Percentiles rank a stretch among this genome's conserved stretches.
These are phyloP conservation scores for Rhododendron ferrugineum DNA, from an alignment of 148 eudicot genomes.

Conservation along the genomic window DNA sequence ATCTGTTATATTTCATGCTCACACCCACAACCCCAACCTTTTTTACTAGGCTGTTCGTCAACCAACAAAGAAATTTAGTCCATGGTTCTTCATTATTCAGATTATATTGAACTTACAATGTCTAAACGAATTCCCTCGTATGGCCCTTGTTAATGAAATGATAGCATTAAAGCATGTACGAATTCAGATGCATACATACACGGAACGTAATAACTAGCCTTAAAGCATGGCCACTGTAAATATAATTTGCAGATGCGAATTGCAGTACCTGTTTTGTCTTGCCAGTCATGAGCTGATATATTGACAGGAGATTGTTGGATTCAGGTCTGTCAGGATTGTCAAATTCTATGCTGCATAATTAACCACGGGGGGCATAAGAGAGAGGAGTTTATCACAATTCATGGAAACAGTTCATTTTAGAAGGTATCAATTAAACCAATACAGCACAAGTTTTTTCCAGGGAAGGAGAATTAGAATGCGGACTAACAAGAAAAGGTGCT, in stretches of 20 bases:
- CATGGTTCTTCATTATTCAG: not conserved
- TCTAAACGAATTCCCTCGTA: not conserved
- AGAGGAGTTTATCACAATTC: constrained; percentile 1
- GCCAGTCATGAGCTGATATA: constrained; percentile 86
- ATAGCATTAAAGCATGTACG: not conserved
- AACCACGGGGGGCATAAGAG: not conserved
- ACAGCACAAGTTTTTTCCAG: not conserved
- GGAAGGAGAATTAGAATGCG: not conserved
- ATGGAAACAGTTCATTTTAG: not conserved
- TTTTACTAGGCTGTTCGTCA: not conserved
- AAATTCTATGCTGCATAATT: constrained; percentile 21
- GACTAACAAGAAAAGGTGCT: not conserved
- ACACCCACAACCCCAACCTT: not conserved
- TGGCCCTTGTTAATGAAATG: not conserved
- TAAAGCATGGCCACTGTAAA: not conserved
- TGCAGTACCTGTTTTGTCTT: constrained; percentile 74
- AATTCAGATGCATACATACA: not conserved
- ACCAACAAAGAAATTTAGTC: not conserved
- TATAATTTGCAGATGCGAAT: not conserved
- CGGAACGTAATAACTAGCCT: not conserved
- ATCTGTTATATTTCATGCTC: not conserved
- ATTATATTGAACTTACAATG: not conserved
- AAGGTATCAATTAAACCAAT: not conserved
- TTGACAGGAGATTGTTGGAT: constrained; percentile 85
- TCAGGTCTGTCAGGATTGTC: constrained; percentile 78